phyloP scores from a whole-genome alignment of 2,329 filamentous ascomycete genomes.

The Claviceps fusiformis region DNA sequence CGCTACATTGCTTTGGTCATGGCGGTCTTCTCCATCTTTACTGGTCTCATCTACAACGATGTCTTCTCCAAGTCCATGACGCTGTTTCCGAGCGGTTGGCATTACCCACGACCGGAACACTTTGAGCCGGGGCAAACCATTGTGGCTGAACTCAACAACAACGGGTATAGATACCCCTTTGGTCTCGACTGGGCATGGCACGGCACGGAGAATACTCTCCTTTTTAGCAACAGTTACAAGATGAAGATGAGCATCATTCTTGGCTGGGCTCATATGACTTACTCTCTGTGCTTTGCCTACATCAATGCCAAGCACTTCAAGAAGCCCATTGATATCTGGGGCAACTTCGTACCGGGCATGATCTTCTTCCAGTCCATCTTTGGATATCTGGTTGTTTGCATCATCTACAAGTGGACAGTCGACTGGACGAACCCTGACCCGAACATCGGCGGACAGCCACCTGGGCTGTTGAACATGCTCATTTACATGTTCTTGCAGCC shows the following conservation, averaged over 20 bases:
- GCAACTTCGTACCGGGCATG: constrained; percentile 95
- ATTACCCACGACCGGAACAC: constrained; percentile 54
- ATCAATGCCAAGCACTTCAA: constrained; percentile 94
- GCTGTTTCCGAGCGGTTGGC: constrained; percentile 80
- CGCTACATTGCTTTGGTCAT: constrained; percentile 98
- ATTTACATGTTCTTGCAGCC: constrained; percentile 99
- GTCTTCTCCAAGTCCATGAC: constrained; percentile 89
- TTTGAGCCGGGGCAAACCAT: constrained; percentile 55
- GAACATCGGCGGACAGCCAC: constrained; percentile 43
- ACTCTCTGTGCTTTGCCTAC: constrained; percentile 83
- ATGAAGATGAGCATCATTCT: constrained; percentile 99
- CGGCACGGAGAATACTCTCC: constrained; percentile 81
- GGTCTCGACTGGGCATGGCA: constrained; percentile 96
- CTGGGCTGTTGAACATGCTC: constrained; percentile 92
- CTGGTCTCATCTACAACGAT: constrained; percentile 95
- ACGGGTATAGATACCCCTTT: constrained; percentile 81
- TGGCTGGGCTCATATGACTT: constrained; percentile 98
- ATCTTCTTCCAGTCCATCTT: constrained; percentile 99
- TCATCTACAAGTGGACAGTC: constrained; percentile 93
- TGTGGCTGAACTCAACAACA: constrained; percentile 48
- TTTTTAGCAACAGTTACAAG: constrained; percentile 98
- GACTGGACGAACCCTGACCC: constrained; percentile 53
- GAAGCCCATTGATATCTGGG: constrained; percentile 88
- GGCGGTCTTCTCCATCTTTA: constrained; percentile 94
- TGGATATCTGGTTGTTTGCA: constrained; percentile 85